Evolutionary conservation across 257 asterid species (phyloP), one percentile per base, ranked within the genome.

Genomic region (Gentiana macrophylla): DNA sequence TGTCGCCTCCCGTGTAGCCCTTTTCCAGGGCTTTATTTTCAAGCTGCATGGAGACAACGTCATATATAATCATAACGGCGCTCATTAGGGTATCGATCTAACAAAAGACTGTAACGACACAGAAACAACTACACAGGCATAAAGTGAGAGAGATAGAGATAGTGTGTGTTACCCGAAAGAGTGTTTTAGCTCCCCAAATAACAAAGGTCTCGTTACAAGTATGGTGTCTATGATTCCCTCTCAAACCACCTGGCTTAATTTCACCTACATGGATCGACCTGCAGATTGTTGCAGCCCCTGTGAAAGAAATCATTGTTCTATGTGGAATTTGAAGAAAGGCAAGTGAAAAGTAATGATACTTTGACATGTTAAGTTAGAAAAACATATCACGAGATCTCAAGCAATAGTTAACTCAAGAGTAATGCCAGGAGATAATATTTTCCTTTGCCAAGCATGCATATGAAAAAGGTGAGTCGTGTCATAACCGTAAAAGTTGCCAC

Each of bases 211-310:
- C 96, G 6, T 91, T 91, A 67, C 90, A 82, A 35, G 77, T 71
- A 53, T 83, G 96, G 75, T 86, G 98, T 59, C 95, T 79, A 57
- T 86, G 96, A 82, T 91, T 91, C 59, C 98, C 98, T 73, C 98
- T 77, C 72, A 77, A 45, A 45, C 74, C 68, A 65, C 95, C 86
- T 36, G 95, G 85, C 35, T 77, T 79, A 69, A 91, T 80, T 83
- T 86, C 96, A 52, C 96, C 98, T 65, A 86, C 15, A 61, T 91
- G 98, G 68, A 81, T 64, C 0, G 92, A 84, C 53, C 67, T 73
- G 75, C 96, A 91, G 55, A 60, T 74, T 44, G 54, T 69, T 10
- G 95, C 95, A 60, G 94, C 96, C 45, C 98, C 98, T 91, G 87
- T 70, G 70, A 49, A 53, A 57, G 8, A 56, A 41, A 24, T 58